Base-by-base conservation (phyloP, 768 basidiomycete species). In the Gautieria morchelliformis region DNA sequence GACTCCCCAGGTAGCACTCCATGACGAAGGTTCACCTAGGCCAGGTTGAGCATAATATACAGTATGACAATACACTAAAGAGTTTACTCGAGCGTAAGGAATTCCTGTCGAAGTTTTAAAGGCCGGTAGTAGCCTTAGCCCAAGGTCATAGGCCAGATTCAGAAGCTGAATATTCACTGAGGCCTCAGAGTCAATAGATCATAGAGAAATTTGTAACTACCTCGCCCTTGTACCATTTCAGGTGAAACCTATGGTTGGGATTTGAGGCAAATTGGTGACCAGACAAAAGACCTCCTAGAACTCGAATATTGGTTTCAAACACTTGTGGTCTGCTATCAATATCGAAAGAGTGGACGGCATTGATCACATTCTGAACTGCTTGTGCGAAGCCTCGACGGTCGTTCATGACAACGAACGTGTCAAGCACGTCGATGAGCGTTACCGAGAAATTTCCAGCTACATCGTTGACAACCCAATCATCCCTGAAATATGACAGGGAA, bases 241-340 rank as follows among this genome's bases (percentile, higher is more conserved):
- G 72, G 64, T 83, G 74, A 64, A 92, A 91, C 19, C 82, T 80
- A 39, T 84, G 82, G 2, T 72, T 79, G 2, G 76, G 71, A 51
- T 81, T 74, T 59, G 75, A 83, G n/a, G 90, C 89, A 66, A 84
- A 88, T 52, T 86, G 81, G 64, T 93, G 93, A 24, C 82, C 93
- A 7, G 89, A 91, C 14, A 93, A 68, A 39, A 99, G 78, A 4
- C 93, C 92, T 3, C 96, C 96, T 9, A 99, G 74, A 6, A 93
- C 91, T 27, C 94, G 83, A 56, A 98, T 98, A 1, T 91, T 97
- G 10, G 89, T 90, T 73, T 99, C 95, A 65, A 99, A 99, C 4
- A 98, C 87, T 76, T 99, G 95, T n/a, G 96, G 93, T 69, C 84
- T 91, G 42, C 91, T 92, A 70, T 97, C 85, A 58, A 93, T 87